phyloP scores from a whole-genome alignment of 257 asterid species.

The Galeopsis tetrahit region DNA sequence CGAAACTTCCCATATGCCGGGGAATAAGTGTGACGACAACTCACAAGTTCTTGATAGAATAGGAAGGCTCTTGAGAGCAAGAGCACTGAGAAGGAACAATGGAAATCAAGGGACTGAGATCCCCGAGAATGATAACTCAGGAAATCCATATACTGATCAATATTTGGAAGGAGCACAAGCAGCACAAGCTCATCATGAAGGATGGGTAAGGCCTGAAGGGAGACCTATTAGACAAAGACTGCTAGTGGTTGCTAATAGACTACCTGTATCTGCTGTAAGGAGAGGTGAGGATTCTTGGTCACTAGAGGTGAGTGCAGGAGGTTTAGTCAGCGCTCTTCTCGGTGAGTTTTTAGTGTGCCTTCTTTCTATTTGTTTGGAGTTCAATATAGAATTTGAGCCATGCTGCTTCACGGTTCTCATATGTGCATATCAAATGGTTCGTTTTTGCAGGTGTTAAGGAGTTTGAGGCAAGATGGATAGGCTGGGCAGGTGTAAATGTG shows the following conservation, averaged over 20 bases:
- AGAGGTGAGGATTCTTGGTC: conserved; percentile 93
- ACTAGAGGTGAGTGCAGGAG: conserved; percentile 97
- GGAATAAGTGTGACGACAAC: conserved; percentile 73
- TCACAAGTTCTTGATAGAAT: conserved; percentile 47
- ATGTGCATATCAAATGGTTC: conserved; percentile 28
- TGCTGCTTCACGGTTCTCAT: background rate
- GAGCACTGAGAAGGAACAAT: conserved; percentile 63
- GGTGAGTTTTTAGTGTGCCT: conserved; percentile 56
- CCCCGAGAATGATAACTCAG: conserved; percentile 48
- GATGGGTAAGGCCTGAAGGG: conserved; percentile 64
- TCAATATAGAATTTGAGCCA: background rate
- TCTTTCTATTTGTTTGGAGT: conserved; percentile 17
- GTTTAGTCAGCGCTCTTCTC: conserved; percentile 93
- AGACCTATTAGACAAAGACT: conserved; percentile 72
- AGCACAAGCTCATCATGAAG: conserved; percentile 56
- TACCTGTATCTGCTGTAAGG: conserved; percentile 96
- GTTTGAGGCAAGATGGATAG: conserved; percentile 95
- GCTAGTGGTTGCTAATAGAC: conserved; percentile 94
- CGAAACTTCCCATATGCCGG: conserved; percentile 70
- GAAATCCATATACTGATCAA: conserved; percentile 53
- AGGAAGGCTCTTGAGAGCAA: conserved; percentile 72
- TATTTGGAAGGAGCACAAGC: conserved; percentile 58
- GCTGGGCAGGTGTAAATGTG: conserved; percentile 98
- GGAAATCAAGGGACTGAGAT: conserved; percentile 47
- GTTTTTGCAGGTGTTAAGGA: conserved; percentile 73